Conservation (phyloP, 495 filamentous ascomycete species). For the Talaromyces wortmannii region DNA sequence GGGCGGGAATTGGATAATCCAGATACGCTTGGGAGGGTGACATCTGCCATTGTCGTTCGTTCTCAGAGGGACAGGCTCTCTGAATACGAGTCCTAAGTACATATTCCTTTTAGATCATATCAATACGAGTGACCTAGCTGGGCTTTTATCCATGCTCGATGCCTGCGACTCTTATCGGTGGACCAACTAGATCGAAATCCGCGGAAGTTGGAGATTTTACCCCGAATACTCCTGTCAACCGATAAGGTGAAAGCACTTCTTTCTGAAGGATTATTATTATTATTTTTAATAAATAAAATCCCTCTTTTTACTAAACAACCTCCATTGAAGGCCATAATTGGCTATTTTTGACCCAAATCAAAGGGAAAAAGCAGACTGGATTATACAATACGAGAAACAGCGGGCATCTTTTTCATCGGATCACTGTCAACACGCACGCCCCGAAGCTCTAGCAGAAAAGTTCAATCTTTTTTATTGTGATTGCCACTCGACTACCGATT, state of each 20-base stretch:
- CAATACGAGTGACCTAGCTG: background rate
- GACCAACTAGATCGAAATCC: background rate
- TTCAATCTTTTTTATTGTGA: background rate
- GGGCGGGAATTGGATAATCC: conserved; percentile 14
- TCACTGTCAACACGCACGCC: background rate
- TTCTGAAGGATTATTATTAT: background rate
- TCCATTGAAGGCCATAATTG: background rate
- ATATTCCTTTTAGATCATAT: background rate
- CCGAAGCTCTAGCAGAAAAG: background rate
- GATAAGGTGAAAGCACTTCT: background rate
- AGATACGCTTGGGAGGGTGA: background rate
- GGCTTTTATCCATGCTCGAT: background rate
- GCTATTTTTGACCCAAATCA: background rate
- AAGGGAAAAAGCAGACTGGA: background rate
- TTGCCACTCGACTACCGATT: background rate
- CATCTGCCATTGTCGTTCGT: background rate
- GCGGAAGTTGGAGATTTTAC: background rate
- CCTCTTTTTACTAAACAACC: background rate
- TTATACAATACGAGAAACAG: background rate
- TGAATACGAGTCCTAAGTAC: background rate
- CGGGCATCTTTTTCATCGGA: background rate
- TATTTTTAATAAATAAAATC: background rate
- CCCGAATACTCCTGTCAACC: conserved; percentile 1
- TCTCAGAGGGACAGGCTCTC: background rate
- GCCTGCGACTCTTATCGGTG: background rate